phyloP scores from a whole-genome alignment of 2,329 filamentous ascomycete species.

The Neofusicoccum parvum region DNA sequence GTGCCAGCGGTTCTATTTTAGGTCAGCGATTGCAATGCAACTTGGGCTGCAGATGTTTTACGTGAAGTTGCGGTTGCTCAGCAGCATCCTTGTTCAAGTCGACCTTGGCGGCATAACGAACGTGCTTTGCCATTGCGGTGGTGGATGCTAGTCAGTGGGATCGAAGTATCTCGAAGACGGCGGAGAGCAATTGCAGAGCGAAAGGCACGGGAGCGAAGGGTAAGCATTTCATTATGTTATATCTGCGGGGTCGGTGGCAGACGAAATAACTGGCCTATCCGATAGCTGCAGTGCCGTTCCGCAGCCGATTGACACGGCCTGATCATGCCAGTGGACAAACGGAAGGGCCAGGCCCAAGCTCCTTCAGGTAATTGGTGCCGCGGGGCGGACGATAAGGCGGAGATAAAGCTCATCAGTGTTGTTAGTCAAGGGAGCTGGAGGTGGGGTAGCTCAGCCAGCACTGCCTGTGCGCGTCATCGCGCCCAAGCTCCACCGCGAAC shows the following conservation, averaged over 20 bases:
- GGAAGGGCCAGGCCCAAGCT: background rate
- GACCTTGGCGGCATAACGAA: slow-evolving; percentile 74
- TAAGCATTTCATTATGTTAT: slow-evolving; percentile 12
- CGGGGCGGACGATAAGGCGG: slow-evolving; percentile 15
- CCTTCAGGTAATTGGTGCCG: background rate
- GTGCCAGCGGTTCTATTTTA: slow-evolving; percentile 83
- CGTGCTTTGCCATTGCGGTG: slow-evolving; percentile 53
- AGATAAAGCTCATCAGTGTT: slow-evolving; percentile 16
- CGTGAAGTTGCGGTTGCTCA: slow-evolving; percentile 71
- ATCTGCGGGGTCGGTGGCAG: slow-evolving; percentile 9
- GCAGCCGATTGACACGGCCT: background rate
- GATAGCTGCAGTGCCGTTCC: background rate
- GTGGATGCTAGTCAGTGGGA: slow-evolving; percentile 7
- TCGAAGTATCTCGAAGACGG: background rate
- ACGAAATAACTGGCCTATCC: background rate
- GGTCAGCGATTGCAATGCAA: background rate
- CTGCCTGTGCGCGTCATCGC: slow-evolving; percentile 12
- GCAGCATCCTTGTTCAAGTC: slow-evolving; percentile 71
- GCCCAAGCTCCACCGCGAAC: slow-evolving; percentile 9
- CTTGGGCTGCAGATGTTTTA: slow-evolving; percentile 45
- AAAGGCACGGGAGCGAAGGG: background rate
- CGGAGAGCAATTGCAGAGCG: background rate
- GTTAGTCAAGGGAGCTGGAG: slow-evolving; percentile 16
- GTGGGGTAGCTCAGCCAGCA: slow-evolving; percentile 15
- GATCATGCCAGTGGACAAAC: slow-evolving; percentile 1